These are phyloP conservation scores for Trichoderma asperelloides DNA, from an alignment of 495 filamentous ascomycete species.

Conservation along the genomic window DNA sequence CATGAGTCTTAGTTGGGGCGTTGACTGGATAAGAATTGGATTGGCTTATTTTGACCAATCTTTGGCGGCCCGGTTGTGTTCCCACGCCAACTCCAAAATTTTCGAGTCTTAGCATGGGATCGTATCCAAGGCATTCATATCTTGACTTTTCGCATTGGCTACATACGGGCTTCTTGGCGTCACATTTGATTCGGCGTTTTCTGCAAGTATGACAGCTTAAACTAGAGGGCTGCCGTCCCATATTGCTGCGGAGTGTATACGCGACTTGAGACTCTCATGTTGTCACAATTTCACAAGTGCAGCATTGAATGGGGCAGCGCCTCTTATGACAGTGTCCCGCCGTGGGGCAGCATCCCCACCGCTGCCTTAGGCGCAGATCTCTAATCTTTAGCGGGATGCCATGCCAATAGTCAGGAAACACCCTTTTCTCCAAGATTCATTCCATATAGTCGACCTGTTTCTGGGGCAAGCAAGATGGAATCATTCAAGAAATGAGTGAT, in stretches of 20 bases:
- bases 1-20: not conserved
- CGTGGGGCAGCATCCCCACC: no score
- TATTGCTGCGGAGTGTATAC: not conserved
- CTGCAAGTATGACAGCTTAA: conserved; percentile 33
- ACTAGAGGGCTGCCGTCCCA: conserved; percentile 9
- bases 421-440: no score
- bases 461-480: no score
- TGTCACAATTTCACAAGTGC: no score
- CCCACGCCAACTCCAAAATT: conserved; percentile 1
- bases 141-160: not conserved
- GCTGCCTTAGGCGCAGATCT: no score
- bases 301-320: no score
- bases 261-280: no score
- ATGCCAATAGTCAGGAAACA: no score
- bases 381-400: no score
- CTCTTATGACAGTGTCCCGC: no score
- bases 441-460: no score
- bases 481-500: no score
- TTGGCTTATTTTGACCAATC: conserved; percentile 9
- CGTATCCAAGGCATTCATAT: not conserved
- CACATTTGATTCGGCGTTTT: conserved; percentile 39
- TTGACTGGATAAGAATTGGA: not conserved
- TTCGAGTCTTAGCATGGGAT: conserved; percentile 5
- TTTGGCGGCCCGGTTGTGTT: not conserved
- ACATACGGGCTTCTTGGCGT: conserved; percentile 21